Base-by-base conservation (phyloP, 2,329 filamentous ascomycete species). In the Fusarium compactum region DNA sequence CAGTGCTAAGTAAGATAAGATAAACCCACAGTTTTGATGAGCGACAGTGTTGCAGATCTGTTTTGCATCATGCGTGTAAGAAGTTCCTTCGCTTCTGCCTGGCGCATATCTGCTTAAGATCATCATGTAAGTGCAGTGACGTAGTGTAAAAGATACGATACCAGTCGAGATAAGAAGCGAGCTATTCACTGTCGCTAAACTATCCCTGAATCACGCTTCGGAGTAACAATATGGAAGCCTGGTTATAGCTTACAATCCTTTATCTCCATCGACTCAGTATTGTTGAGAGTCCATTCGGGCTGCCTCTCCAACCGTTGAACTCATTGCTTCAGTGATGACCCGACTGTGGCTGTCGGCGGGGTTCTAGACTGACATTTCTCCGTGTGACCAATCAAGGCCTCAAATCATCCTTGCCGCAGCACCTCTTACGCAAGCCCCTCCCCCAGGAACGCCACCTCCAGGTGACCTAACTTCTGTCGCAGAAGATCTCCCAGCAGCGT, bases 391-490 rank as follows among this genome's bases (percentile, higher is more conserved):
- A 73, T 67, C 61, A 66, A 3, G 12, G 3, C 8, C 9, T 12
- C 16, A 10, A 1, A 15, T 25, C 2, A 24, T 44, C 51, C 52
- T 53, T 58, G 30, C 30, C 27, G 14, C 15, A 29, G 32, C 38
- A 27, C 25, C 46, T 56, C 71, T 73, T 73, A 73, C 70, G 70
- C 70, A 73, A 73, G 70, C 70, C 70, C 70, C 59, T 67, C 62
- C 53, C 61, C 57, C 69, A 43, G 58, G 46, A 57, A 59, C 69
- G 65, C 69, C 69, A 70, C 67, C 58, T 67, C 48, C 63, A 59
- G 59, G 67, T 73, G 70, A 73, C 67, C 46, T 22, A 22, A 9
- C 32, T 52, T 65, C 27, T 61, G 56, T 62, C 41, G 50, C 59
- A 67, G 51, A 50, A 63, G 43, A 30, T 50, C 41, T 52, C 32